Percentiles rank a stretch among this genome's conserved stretches.
These are phyloP conservation scores for Picochlorum costavermella DNA, from an alignment of 139 green algal species.

Conservation along the genomic window DNA sequence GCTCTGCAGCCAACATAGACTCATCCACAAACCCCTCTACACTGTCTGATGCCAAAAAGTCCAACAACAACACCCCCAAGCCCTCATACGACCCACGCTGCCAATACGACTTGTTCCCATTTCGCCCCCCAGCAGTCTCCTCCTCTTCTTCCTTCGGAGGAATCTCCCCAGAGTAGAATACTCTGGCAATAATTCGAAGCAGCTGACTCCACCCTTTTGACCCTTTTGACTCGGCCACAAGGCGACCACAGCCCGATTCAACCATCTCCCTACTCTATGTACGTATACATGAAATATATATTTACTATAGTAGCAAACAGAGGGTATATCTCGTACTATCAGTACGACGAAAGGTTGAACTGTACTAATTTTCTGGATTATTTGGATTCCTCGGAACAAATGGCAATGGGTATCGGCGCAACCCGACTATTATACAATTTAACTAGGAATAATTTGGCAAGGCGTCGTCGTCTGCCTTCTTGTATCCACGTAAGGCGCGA, in stretches of 20 bases:
- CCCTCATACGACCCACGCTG: slow-evolving; percentile 16
- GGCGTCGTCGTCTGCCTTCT: too few species aligned
- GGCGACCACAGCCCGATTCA: neutral
- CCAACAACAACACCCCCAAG: slow-evolving; percentile 25
- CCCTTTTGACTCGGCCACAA: neutral
- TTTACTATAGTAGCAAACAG: too few species aligned
- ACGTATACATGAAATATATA: too few species aligned
- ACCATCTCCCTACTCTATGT: neutral
- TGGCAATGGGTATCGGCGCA: too few species aligned
- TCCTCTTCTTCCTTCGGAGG: slow-evolving; percentile 3
- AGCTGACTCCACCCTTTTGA: slow-evolving; percentile 20
- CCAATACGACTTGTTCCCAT: neutral
- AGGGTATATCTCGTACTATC: too few species aligned
- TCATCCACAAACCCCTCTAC: slow-evolving; percentile 27
- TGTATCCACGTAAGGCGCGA: too few species aligned
- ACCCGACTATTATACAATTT: too few species aligned
- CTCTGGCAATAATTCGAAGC: slow-evolving; percentile 14
- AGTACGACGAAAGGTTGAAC: too few species aligned
- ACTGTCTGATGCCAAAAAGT: slow-evolving; percentile 15
- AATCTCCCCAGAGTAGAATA: slow-evolving; percentile 26
- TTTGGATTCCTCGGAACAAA: too few species aligned
- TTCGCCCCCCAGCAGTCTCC: neutral
- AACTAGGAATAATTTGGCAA: too few species aligned
- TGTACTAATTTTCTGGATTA: too few species aligned
- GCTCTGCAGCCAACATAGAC: neutral